Evolutionary conservation across 129 eudicot genomes (phyloP), one percentile per base, ranked within the genome.

Genomic region (Tanacetum coccineum): DNA sequence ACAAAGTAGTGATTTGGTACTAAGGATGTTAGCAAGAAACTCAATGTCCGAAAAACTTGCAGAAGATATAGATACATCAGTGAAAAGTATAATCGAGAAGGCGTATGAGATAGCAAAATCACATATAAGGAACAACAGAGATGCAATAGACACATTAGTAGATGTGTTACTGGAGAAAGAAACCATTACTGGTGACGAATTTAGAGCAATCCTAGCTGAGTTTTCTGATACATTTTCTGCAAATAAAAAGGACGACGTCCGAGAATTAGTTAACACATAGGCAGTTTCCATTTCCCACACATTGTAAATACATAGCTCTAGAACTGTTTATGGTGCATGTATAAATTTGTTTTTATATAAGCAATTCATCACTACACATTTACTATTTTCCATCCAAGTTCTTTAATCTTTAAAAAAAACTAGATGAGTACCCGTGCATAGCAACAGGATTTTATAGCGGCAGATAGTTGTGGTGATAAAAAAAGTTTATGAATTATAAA

Each of bases 11-110:
- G 89, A 87, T 52, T 61, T 90, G 67, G 88, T 90, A 5, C 63
- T 82, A 68, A 84, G 97, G 59, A 90, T 87, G 97, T 56, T 90
- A 50, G 87, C 95, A 28, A 80, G 97, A 78, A 90, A 90, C 55
- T 76, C 83, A 17, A 87, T 87, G 91, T 87, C 91, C 6, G 97
- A 90, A 72, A 87, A 90, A 67, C 97, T 90, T 36, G 95, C 95
- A 59, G 82, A 84, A 70, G 95, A 87, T 75, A 90, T 90, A 30
- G 97, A 87, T 66, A 56, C 42, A 71, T 74, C 87, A 13, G 87
- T 87, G 17, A 73, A 74, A 59, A 58, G 61, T 7, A 87, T 90
- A 57, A 76, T 87, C 12, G 85, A 87, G 8, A 70, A 76, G 12
- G 97, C 95, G 46, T 87, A 87, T 57, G 90, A 82, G 60, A 72